A percentile compares a stretch with the other conserved stretches of the same genome.
Conservation (phyloP, 1,139 yeast genomes). For the Blastobotrys buckinghamii region DNA sequence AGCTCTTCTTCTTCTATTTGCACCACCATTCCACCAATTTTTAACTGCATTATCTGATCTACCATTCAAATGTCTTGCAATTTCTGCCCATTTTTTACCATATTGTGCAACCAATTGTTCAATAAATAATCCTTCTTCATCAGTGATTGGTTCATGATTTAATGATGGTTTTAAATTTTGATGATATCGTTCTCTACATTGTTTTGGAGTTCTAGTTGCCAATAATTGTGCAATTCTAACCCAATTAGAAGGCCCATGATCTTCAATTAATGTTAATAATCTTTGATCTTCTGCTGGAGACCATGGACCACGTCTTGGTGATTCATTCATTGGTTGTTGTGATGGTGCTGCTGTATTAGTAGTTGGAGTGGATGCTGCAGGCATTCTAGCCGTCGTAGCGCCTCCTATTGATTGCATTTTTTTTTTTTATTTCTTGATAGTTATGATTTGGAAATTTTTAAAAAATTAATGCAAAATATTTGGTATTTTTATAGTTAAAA, state of each 20-base stretch:
- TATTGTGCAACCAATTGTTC: constrained; percentile 71
- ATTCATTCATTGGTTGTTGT: not conserved
- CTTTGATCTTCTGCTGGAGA: constrained; percentile 76
- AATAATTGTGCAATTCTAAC: constrained; percentile 72
- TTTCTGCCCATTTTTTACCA: constrained; percentile 94
- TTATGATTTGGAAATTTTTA: no score
- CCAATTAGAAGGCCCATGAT: constrained; percentile 88
- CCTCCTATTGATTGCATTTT: no score
- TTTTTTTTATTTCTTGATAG: no score
- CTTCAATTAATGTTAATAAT: constrained; percentile 60
- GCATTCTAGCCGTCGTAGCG: no score
- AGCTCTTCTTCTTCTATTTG: constrained; percentile 66
- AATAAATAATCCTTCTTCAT: constrained; percentile 77
- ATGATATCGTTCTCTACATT: constrained; percentile 87
- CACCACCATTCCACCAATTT: constrained; percentile 97
- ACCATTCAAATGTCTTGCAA: constrained; percentile 81
- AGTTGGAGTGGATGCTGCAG: no score
- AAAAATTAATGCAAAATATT: no score
- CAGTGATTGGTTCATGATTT: constrained; percentile 75
- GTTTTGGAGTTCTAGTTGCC: constrained; percentile 81
- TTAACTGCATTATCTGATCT: constrained; percentile 87
- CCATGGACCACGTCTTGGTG: constrained; percentile 74
- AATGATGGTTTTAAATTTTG: constrained; percentile 84
- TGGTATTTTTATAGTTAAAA: no score
- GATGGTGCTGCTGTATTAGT: no score